phyloP scores from a whole-genome alignment of 2,329 filamentous ascomycete species.

The Exserohilum rostratum region DNA sequence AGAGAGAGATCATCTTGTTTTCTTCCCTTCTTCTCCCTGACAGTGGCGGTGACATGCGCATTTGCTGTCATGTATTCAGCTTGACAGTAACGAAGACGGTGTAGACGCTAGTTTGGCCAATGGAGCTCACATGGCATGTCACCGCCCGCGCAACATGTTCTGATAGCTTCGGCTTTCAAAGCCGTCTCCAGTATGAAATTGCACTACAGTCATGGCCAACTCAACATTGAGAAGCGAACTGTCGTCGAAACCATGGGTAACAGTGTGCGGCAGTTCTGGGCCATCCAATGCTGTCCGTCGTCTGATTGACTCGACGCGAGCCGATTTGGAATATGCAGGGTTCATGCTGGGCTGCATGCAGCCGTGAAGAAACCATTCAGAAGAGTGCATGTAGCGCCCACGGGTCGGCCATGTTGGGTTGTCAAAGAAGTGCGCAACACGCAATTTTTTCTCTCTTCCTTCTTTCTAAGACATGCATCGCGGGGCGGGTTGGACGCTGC shows the following conservation, averaged over 20 bases:
- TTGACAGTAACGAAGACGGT: no score
- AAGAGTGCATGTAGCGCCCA: slow-evolving; percentile 19
- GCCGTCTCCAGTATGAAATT: background rate
- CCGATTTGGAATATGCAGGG: background rate
- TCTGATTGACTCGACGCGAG: slow-evolving; percentile 7
- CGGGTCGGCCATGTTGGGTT: slow-evolving; percentile 9
- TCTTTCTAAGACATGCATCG: slow-evolving; percentile 5
- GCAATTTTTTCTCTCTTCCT: background rate
- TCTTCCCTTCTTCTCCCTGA: no score
- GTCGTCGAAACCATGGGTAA: background rate
- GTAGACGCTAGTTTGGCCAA: no score
- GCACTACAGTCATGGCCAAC: no score
- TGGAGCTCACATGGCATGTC: background rate
- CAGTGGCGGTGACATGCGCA: no score
- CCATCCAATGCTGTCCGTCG: slow-evolving; percentile 1
- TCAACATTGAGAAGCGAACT: no score
- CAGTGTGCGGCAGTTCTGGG: background rate
- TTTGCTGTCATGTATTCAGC: no score
- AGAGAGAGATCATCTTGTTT: no score
- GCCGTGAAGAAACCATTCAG: slow-evolving; percentile 17
- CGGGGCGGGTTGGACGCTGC: slow-evolving; percentile 11
- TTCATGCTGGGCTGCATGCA: slow-evolving; percentile 8
- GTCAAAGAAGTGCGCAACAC: slow-evolving; percentile 4
- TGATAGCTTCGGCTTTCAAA: background rate
- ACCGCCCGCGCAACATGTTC: background rate